Base-by-base conservation (phyloP, 768 basidiomycete species). In the Nidularia pulvinata region DNA sequence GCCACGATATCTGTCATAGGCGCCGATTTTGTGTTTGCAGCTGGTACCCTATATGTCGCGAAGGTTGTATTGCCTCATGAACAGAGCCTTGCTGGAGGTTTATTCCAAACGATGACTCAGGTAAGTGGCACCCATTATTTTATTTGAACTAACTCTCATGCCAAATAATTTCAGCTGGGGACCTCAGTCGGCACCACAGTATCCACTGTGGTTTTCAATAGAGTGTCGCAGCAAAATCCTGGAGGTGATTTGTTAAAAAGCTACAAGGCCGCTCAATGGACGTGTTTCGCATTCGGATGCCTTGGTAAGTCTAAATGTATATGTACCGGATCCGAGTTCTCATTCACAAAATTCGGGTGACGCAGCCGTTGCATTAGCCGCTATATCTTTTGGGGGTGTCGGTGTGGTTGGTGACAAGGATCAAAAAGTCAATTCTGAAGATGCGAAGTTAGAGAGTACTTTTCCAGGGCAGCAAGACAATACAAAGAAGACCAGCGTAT, bases 21-120 rank as follows among this genome's bases (percentile, higher is more conserved):
- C 16, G 89, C 84, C 1, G 91, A 93, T 61, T 89, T 93, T 56
- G 83, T 89, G 2, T 92, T 84, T 60, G 72, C 91, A 0, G 70
- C 83, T 0, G 91, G 91, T 2, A 88, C 87, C 5, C 69, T 93
- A 13, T 93, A 88, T 59, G 80, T 91, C 43, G 86, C 89, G 3
- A 87, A 85, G 60, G 75, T 87, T 7, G 77, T 83, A 1, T 65
- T 78, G 1, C 83, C 83, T 3, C 76, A 87, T 51, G 91, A 93
- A 59, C 91, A 93, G 66, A 86, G 84, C 66, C 73, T 92, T 4
- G 83, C 85, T 5, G 90, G 88, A 2, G 91, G 83, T 9, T 54
- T 91, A 16, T 91, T 92, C 67, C 87, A 89, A 62, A 91, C 91
- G 1, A 84, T 93, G 80, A 86, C 81, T 5, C 86, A 88, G 73